Conservation (phyloP, 2,329 filamentous ascomycete genomes). For the Trichophyton simii region DNA sequence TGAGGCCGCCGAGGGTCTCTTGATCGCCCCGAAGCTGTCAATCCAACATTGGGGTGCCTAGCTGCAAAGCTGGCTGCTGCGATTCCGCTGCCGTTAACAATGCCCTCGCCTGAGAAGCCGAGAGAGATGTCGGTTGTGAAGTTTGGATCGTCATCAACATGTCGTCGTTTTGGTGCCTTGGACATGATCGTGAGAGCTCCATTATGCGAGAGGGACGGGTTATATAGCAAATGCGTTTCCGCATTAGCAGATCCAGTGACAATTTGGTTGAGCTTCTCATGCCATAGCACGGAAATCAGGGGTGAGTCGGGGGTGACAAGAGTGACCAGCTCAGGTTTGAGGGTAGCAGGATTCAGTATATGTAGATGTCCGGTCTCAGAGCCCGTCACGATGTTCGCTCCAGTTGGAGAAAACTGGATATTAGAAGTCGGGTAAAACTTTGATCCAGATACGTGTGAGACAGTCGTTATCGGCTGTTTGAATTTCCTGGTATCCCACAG, state of each 20-base stretch:
- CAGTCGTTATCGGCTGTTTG: slow-evolving; percentile 71
- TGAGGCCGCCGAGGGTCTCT: slow-evolving; percentile 75
- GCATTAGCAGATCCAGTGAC: slow-evolving; percentile 84
- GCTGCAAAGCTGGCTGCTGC: slow-evolving; percentile 51
- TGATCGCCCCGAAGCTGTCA: slow-evolving; percentile 65
- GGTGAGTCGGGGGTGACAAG: slow-evolving; percentile 76
- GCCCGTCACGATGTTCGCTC: slow-evolving; percentile 75
- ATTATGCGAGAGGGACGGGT: slow-evolving; percentile 64
- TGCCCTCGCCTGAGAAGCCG: slow-evolving; percentile 71
- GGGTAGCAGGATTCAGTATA: slow-evolving; percentile 84
- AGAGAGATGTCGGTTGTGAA: slow-evolving; percentile 72
- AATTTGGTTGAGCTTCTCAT: slow-evolving; percentile 91
- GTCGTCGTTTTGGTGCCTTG: slow-evolving; percentile 82
- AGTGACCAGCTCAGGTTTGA: slow-evolving; percentile 72
- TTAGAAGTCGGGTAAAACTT: slow-evolving; percentile 72
- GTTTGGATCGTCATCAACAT: slow-evolving; percentile 84
- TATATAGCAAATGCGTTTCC: slow-evolving; percentile 82
- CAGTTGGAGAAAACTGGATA: slow-evolving; percentile 78
- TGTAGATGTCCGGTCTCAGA: slow-evolving; percentile 76
- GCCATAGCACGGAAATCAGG: slow-evolving; percentile 79
- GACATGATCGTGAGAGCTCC: slow-evolving; percentile 86
- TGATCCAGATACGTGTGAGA: slow-evolving; percentile 68
- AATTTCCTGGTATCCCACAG: slow-evolving; percentile 96
- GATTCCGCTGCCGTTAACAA: slow-evolving; percentile 63
- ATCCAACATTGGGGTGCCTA: slow-evolving; percentile 56